Evolutionary conservation across 2,329 filamentous ascomycete genomes (phyloP), one percentile per base, ranked within the genome.

Genomic region (Diaporthe velutina): DNA sequence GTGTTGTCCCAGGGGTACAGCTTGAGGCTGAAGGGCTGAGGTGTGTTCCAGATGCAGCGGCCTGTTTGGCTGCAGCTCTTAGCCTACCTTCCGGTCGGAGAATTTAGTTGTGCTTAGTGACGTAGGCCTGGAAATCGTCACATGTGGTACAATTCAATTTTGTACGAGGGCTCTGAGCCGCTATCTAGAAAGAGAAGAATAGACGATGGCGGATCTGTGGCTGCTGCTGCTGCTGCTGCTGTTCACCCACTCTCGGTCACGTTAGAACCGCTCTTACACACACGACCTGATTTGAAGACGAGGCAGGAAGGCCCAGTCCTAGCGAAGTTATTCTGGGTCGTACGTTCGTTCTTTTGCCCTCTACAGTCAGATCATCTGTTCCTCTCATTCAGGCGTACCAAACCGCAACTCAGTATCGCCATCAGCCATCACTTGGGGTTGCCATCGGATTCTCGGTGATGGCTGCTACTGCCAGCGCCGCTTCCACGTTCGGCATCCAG

Each of bases 21-120:
- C 42, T 68, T 68, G 64, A 68, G 64, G 64, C 64, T 68, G 64
- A 68, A 40, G 48, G 45, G 64, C 64, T 54, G 64, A 54, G 48
- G 17, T 17, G n/a, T 52, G 45, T 67, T 67, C 45, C 45, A 67
- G 40, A 66, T n/a, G 42, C 28, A 25, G 30, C 61, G 30, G 42
- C 30, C 13, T 38, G 33, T 19, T 25, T 17, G 38, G 30, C 61
- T 52, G 45, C 30, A n/a, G 61, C 61, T 67, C 45, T 35, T 54
- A 54, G 50, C 22, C 10, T 50, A 25, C 60, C 40, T 28, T 13
- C 33, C 57, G 5, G 57, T 25, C 38, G 35, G 57, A 22, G 38
- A 40, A 19, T 28, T 28, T 28, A 28, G 57, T 19, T 15, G 13
- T 35, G 28, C 35, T 25, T 8, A 15, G 38, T 61, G 58, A 61